Base-by-base conservation (phyloP, 1,284 basidiomycete genomes). In the Testicularia cyperi region DNA sequence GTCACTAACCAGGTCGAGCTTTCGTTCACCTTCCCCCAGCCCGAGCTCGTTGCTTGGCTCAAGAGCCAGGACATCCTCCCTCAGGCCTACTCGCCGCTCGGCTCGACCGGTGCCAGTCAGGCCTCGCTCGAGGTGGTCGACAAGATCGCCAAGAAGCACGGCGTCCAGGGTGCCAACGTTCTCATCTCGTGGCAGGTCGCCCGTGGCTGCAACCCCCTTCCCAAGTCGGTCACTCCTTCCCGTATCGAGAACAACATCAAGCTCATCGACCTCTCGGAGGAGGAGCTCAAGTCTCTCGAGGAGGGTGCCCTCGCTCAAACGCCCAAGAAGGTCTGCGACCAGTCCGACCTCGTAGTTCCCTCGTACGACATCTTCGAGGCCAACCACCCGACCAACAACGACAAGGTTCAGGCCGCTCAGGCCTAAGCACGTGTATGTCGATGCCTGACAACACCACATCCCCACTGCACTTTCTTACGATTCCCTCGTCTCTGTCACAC, bases 31-130 rank as follows among this genome's bases (percentile, higher is more conserved):
- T 62, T 57, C 86, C 89, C 29, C 87, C 92, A 78, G 85, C 85
- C 2, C 16, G 87, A 90, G 69, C 81, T 92, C 20, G 81, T 92
- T 24, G 78, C 89, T 45, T 80, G 85, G 78, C 86, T 85, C 61
- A 46, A 81, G 51, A 22, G 31, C 29, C 32, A 42, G 30, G 62
- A 68, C 47, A 62, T 66, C 43, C 44, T 61, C 14, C 51, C 66
- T 23, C 61, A 72, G 58, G 65, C 65, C 22, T 70, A 72, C 55
- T 65, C 65, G 14, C 66, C 69, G n/a, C 49, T 72, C 25, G 69
- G 69, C 18, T 54, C 55, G 32, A 68, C 45, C 25, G 56, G 55
- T 42, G 47, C 62, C 26, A 56, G 41, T 35, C 47, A 65, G 40
- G 48, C 60, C 20, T 66, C 66, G 26, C 45, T 64, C 43, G 20